Evolutionary conservation across 768 basidiomycete species (phyloP), one percentile per base, ranked within the genome.

Genomic region (Fibroporia radiculosa): DNA sequence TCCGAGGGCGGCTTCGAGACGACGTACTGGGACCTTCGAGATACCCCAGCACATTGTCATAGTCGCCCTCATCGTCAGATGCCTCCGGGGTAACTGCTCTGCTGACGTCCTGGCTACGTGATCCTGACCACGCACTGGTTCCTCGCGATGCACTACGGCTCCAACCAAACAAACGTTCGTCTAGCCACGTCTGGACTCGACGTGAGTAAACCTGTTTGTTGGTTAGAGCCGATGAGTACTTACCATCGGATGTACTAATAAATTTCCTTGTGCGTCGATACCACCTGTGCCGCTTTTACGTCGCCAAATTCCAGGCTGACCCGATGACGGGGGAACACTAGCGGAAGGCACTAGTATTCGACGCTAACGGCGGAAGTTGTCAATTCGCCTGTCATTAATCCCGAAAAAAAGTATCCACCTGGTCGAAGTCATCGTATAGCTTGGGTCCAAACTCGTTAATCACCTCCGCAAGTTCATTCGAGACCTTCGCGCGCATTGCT

Each of bases 111-210:
- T 76, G 78, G 55, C 64, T 75, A 29, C 63, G 66, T 19, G 69
- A 67, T 14, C 78, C 85, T 25, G 78, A 78, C 91, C 90, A 93
- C n/a, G 80, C 88, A 55, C 83, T 88, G 2, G 88, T 89, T n/a
- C 90, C 87, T 38, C 77, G 78, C 39, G 66, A 68, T 1, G 86
- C 75, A 53, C 83, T 88, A 42, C 78, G 73, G 62, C 80, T 82
- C 92, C 89, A 95, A 34, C 92, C 93, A 59, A 95, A 96, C 20
- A 96, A 73, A 6, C 88, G 81, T 64, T 95, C 93, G 61, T 96
- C 92, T 13, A 95, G 74, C 91, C 91, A 95, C 12, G 84, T 82
- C 70, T 78, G 57, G 11, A 3, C 3, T n/a, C 8, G 7, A 29
- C 13, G 45, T 44, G 20, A 36, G 31, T 26, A 31, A 34, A 32